phyloP scores from a whole-genome alignment of 225 moss, liverwort and hornwort species.

The Marchantia paleacea region DNA sequence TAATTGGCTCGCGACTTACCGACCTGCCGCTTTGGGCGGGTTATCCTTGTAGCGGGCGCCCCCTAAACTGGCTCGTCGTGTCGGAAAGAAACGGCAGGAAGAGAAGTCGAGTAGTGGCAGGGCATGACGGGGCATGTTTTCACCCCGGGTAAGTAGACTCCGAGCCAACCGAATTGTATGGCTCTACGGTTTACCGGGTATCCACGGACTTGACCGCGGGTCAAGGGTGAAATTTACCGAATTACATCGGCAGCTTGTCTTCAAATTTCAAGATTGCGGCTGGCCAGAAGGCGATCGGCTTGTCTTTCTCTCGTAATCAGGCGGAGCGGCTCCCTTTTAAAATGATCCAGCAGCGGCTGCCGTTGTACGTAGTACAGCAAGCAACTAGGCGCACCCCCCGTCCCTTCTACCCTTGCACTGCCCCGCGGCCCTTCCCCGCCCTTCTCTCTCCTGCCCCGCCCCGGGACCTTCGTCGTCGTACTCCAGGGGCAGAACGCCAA shows the following conservation, averaged over 20 bases:
- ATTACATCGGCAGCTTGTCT: not conserved
- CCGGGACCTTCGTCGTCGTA: not conserved
- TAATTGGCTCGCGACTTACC: not conserved
- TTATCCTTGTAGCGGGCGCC: too few species aligned
- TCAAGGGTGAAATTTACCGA: not conserved
- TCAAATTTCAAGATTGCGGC: constrained; percentile 19
- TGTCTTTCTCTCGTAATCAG: constrained; percentile 4
- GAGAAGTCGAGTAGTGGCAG: too few species aligned
- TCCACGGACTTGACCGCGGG: not conserved
- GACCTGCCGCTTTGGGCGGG: not conserved
- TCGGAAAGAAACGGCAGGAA: constrained; percentile 13
- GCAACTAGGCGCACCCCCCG: not conserved
- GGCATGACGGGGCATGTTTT: too few species aligned
- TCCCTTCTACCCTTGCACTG: not conserved
- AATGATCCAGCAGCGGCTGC: constrained; percentile 5
- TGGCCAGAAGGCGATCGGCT: constrained; percentile 13
- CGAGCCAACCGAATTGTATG: too few species aligned
- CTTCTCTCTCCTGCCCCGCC: not conserved
- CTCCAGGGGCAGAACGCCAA: too few species aligned
- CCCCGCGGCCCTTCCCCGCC: not conserved
- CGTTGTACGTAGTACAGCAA: too few species aligned
- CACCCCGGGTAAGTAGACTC: too few species aligned
- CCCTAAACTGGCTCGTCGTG: constrained; percentile 8
- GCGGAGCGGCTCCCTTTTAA: not conserved
- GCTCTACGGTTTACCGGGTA: not conserved